Base-by-base conservation (phyloP, 2,329 filamentous ascomycete genomes). In the Fusarium algeriense region DNA sequence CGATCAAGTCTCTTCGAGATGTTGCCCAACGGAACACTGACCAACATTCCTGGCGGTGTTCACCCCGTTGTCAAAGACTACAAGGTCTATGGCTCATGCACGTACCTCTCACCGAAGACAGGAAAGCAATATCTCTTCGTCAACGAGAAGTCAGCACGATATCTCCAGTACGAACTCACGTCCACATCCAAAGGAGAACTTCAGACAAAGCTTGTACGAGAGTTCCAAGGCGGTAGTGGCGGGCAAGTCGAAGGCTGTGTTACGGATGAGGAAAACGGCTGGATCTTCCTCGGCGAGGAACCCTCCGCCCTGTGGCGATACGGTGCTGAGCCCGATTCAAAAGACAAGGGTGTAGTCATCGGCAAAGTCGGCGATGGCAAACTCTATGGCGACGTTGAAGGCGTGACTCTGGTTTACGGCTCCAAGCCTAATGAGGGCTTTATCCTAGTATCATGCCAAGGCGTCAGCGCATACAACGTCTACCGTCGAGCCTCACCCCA, bases 191-290 rank as follows among this genome's bases (percentile, higher is more conserved):
- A 84, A 34, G 82, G 82, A 9, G 81, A 81, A 2, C 80, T 88
- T 2, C 73, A 82, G 35, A 86, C 85, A 0, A 80, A 77, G 0
- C 81, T 88, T 2, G 84, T 88, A 4, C 82, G 86, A n/a, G 81
- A 83, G 40, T 88, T 88, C 54, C 82, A 79, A 4, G 85, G 82
- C 1, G 86, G 86, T 6, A 83, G 82, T 5, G 85, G 86, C 5
- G 84, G 85, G 5, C 85, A 88, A 67, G 85, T 87, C 2, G 86
- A 88, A 73, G 86, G 86, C 7, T 88, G 86, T 53, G 86, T 88
- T 0, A 76, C 82, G 1, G 86, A 88, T 58, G 85, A 88, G 26
- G 82, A 82, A 17, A 85, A 86, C 60, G 84, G 84, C 8, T 85
- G 81, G 76, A 69, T 88, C 6, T 83, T 88, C 67, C 78, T 88